phyloP scores from a whole-genome alignment of 306 rosid species.

The Ammopiptanthus mongolicus region DNA sequence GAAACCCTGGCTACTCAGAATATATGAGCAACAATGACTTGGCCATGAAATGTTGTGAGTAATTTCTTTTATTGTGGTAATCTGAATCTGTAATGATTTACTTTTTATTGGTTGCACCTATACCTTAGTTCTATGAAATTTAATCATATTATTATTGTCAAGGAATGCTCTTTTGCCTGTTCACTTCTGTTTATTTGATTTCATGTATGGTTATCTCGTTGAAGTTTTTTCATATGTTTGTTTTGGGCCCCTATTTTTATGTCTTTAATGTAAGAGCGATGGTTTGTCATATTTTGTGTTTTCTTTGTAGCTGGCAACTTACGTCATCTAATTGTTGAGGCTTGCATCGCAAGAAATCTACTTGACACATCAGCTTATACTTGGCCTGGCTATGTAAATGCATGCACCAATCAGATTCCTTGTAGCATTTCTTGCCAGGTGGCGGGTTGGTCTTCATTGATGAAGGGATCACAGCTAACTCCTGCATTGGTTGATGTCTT shows the following conservation, averaged over 20 bases:
- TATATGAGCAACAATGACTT: slow-evolving; percentile 47
- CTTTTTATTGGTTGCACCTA: neutral
- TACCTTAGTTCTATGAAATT: neutral
- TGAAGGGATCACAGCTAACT: slow-evolving; percentile 79
- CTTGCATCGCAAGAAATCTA: slow-evolving; percentile 76
- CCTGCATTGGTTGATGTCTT: slow-evolving; percentile 57
- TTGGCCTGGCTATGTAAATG: slow-evolving; percentile 91
- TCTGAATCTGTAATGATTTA: slow-evolving; percentile 17
- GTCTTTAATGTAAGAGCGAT: slow-evolving; percentile 4
- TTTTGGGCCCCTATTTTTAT: neutral
- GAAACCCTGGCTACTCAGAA: slow-evolving; percentile 52
- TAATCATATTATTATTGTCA: neutral
- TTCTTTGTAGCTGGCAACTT: slow-evolving; percentile 74
- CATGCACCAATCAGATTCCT: slow-evolving; percentile 53
- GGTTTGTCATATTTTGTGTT: slow-evolving; percentile 11
- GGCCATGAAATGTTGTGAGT: slow-evolving; percentile 71
- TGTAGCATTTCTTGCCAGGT: slow-evolving; percentile 50
- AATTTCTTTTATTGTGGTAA: slow-evolving; percentile 8
- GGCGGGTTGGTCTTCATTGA: slow-evolving; percentile 73
- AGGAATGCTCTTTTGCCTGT: slow-evolving; percentile 3
- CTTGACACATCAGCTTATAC: slow-evolving; percentile 78
- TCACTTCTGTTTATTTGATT: neutral
- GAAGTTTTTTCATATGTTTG: neutral
- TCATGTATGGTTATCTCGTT: neutral
- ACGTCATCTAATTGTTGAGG: slow-evolving; percentile 89